Evolutionary conservation across 192 early-diverging fungal species (phyloP), one percentile per base, ranked within the genome.

Genomic region (Coemansia sp.): DNA sequence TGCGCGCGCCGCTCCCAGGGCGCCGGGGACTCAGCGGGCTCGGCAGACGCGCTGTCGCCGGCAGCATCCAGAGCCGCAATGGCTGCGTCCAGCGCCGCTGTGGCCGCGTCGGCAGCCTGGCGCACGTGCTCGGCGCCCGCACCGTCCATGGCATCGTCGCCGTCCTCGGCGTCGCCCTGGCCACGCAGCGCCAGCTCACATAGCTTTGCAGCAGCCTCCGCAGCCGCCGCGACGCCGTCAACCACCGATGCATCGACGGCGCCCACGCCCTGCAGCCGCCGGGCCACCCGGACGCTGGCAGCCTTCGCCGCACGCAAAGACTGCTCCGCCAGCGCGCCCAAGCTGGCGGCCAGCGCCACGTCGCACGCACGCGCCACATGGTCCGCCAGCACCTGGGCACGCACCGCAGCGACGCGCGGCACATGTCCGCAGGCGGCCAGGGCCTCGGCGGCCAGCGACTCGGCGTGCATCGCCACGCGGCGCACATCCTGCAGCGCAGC

Each of bases 1-100:
- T 81, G 82, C n/a, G 93, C 89, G 9, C 93, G 81, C 54, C 76
- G 72, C 41, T 86, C 64, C 95, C 95, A 95, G 18, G 93, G 92
- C 51, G 86, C 78, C 40, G 82, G 85, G 6, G 62, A 4, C 9
- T 21, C 39, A n/a, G n/a, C n/a, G 53, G 42, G 22, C 34, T 14
- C 59, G 45, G 27, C 61, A 50, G 59, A 41, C 15, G 51, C 51
- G 27, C 13, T 18, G 12, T n/a, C 37, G 7, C 3, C 34, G 34
- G 9, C 34, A 9, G 34, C 34, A 7, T 78, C 72, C 30, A 71
- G 64, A 2, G 74, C 68, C n/a, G 66, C 55, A 17, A 34, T 52
- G 40, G 37, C 54, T 34, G 72, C 41, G 12, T 61, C 65, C 33
- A 58, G 62, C 15, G 53, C 47, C 23, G 55, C 50, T 18, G 44